These are phyloP conservation scores for Aspergillus awamori DNA, from an alignment of 2,329 filamentous ascomycete species.

Conservation along the genomic window DNA sequence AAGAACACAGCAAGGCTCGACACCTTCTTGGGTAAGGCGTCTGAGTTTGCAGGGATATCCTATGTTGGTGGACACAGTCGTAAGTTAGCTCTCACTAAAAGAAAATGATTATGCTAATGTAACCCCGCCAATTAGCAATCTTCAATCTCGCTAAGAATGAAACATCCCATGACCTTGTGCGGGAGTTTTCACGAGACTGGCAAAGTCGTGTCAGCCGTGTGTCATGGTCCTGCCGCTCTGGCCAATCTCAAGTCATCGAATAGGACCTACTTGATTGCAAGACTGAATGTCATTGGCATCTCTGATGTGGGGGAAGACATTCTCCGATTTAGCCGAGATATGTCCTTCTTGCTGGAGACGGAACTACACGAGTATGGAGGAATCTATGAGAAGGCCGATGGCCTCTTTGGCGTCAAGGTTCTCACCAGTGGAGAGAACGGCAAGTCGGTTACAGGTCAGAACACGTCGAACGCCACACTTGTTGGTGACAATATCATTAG, in stretches of 20 bases:
- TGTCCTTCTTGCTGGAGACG: neutral
- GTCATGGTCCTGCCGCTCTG: neutral
- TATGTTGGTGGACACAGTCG: too few relatives aligned
- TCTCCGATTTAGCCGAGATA: neutral
- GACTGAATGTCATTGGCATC: neutral
- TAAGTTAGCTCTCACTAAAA: too few relatives aligned
- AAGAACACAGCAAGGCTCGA: neutral
- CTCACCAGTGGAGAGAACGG: neutral
- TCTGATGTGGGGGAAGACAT: neutral
- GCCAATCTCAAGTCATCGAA: neutral
- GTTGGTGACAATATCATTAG: neutral
- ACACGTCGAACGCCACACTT: neutral
- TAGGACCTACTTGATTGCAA: neutral
- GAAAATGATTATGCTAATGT: too few relatives aligned
- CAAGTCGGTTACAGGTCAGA: neutral
- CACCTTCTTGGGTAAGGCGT: neutral
- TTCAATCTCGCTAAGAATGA: too few relatives aligned
- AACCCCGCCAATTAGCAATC: too few relatives aligned
- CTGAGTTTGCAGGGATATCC: too few relatives aligned
- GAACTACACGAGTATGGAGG: neutral
- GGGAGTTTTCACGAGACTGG: neutral
- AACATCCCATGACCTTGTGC: too few relatives aligned
- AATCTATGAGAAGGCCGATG: neutral
- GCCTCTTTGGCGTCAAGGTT: neutral
- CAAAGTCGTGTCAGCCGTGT: neutral